phyloP scores from a whole-genome alignment of 768 basidiomycete species.

The Leccinum broughii region DNA sequence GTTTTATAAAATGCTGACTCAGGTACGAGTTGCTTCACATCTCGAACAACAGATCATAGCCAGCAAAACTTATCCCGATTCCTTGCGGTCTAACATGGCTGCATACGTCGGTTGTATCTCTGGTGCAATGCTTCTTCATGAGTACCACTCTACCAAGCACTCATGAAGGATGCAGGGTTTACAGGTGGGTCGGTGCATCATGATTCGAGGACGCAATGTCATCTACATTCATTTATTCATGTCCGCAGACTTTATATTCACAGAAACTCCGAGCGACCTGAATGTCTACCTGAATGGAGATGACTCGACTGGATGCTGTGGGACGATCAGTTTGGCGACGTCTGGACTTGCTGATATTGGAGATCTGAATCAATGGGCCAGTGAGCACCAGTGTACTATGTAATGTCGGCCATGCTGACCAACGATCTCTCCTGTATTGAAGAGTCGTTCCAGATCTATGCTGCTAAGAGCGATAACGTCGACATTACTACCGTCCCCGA shows the following conservation, averaged over 20 bases:
- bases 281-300: conserved; percentile 31
- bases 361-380: conserved; percentile 46
- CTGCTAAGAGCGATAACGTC: conserved; percentile 33
- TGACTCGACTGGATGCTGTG: conserved; percentile 17
- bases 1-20: neutral
- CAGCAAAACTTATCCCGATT: conserved; percentile 42
- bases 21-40: neutral
- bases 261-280: conserved; percentile 44
- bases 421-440: neutral
- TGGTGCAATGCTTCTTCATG: conserved; percentile 42
- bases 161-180: conserved; percentile 45
- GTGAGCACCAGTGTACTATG: conserved; percentile 29
- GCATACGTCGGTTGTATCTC: conserved; percentile 48
- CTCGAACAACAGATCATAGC: conserved; percentile 45
- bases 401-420: neutral
- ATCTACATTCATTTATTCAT: neutral
- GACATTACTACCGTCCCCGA: neutral
- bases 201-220: neutral
- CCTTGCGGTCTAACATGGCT: conserved; percentile 41
- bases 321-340: neutral
- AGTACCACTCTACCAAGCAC: conserved; percentile 32
- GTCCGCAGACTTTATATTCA: conserved; percentile 41
- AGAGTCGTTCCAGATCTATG: conserved; percentile 52
- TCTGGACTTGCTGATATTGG: conserved; percentile 16
- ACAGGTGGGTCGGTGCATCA: conserved; percentile 30